Percentiles rank a stretch among this genome's conserved stretches.
Evolutionary conservation across 2,329 filamentous ascomycete genomes (phyloP).

Genomic region (Talaromyces sp.): DNA sequence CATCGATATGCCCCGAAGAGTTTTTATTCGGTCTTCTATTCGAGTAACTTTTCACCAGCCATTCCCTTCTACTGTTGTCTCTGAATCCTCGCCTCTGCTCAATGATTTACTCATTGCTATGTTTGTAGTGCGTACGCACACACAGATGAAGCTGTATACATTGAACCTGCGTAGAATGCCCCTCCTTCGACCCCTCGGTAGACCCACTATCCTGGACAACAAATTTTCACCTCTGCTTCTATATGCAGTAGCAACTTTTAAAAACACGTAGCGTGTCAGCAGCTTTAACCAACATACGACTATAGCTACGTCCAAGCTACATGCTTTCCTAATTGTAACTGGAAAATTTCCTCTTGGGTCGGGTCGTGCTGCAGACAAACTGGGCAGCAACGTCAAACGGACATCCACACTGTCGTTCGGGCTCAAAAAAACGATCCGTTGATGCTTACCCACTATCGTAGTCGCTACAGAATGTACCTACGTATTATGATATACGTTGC

Average conservation of each 20-base stretch:
- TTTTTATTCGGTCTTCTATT: not conserved
- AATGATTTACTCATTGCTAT: not conserved
- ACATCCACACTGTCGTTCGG: not conserved
- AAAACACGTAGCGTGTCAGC: not conserved
- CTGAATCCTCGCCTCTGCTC: not conserved
- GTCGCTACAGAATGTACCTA: not conserved
- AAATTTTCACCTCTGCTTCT: slow-evolving; percentile 15
- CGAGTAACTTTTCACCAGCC: not conserved
- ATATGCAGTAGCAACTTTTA: not conserved
- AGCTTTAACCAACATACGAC: not conserved
- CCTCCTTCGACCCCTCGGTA: slow-evolving; percentile 5
- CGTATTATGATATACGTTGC: slow-evolving; percentile 2
- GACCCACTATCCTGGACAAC: slow-evolving; percentile 7
- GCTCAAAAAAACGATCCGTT: not conserved
- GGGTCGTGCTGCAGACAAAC: slow-evolving; percentile 28
- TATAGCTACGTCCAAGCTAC: not conserved
- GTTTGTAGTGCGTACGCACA: not conserved
- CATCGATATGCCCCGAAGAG: not conserved
- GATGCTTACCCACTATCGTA: not conserved
- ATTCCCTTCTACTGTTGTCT: not conserved
- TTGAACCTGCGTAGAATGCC: not conserved
- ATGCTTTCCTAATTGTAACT: not conserved
- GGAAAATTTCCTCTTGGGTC: not conserved
- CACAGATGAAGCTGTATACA: not conserved
- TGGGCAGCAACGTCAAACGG: slow-evolving; percentile 38